Percentiles rank a stretch among this genome's conserved stretches.
phyloP scores from a whole-genome alignment of 768 basidiomycete genomes.

The Mycena indigotica region DNA sequence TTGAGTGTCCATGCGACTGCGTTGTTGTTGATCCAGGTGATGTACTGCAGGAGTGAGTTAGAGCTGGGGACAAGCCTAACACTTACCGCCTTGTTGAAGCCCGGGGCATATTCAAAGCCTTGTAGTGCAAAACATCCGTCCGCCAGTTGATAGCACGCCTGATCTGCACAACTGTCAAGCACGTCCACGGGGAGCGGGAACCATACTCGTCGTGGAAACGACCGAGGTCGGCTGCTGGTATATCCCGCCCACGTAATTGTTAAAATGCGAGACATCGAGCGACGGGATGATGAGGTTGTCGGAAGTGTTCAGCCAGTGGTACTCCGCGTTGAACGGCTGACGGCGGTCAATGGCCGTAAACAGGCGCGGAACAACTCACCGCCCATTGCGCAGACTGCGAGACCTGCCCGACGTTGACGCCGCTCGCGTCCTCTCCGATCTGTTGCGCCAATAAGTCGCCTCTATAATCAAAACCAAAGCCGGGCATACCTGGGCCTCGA shows the following conservation, averaged over 20 bases:
- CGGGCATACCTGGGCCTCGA: slow-evolving; percentile 31
- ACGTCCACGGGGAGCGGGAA: slow-evolving; percentile 16
- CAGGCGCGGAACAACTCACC: slow-evolving; percentile 24
- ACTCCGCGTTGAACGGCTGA: slow-evolving; percentile 49
- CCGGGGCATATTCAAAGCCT: slow-evolving; percentile 57
- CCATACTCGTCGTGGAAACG: slow-evolving; percentile 33
- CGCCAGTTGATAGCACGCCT: slow-evolving; percentile 49
- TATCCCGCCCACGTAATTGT: slow-evolving; percentile 47
- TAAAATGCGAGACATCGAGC: slow-evolving; percentile 36
- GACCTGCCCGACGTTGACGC: slow-evolving; percentile 32
- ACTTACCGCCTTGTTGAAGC: slow-evolving; percentile 43
- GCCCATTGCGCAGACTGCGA: slow-evolving; percentile 58
- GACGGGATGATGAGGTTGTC: slow-evolving; percentile 40
- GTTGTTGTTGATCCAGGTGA: slow-evolving; percentile 69
- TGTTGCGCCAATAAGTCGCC: slow-evolving; percentile 28
- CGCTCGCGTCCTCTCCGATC: slow-evolving; percentile 30
- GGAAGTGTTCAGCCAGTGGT: slow-evolving; percentile 42
- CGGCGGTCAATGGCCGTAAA: neutral
- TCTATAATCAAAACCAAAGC: neutral
- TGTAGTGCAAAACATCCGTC: slow-evolving; percentile 50
- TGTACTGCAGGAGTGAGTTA: too few species aligned
- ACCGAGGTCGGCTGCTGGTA: slow-evolving; percentile 45
- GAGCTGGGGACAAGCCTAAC: too few species aligned
- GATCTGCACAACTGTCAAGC: slow-evolving; percentile 22
- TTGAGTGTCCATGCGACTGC: slow-evolving; percentile 59